Base-by-base conservation (phyloP, 73 alveolate species). In the Diophrys sp. region DNA sequence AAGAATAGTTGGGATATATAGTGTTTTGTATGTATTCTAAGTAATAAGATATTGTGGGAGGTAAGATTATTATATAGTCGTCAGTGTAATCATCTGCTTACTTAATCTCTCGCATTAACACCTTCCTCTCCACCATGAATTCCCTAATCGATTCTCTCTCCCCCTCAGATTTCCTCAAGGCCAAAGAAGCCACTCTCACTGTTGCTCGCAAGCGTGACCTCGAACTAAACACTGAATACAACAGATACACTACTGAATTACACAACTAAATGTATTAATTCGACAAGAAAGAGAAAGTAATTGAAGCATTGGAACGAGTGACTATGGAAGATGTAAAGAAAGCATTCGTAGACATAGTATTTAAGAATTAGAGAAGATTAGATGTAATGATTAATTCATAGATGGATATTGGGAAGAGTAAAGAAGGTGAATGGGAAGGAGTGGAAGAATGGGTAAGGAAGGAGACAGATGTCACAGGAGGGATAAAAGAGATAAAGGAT, bases 1-100 rank as follows among this genome's bases (percentile, higher is more conserved):
- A 82, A 31, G 74, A 82, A 54, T 31, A 71, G 55, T 72, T 80
- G 1, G 89, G 89, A 54, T 80, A 80, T 32, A 73, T 80, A 1
- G 89, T 80, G 55, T 31, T 26, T 11, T 26, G 78, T 25, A 1
- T 24, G 29, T 53, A 68, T 1, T 0, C 23, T 23, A n/a, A n/a
- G 26, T 23, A 26, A 0, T n/a, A 82, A 18, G 54, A 56, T 23
- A 79, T 80, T 0, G 5, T 73, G 1, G 71, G 71, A 29, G 89
- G 83, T 18, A 56, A 80, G 54, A 28, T 80, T 53, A 23, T 73
- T 23, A 33, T 80, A 11, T 44, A 80, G 31, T 23, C 54, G 2
- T 80, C 89, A 25, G 67, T 25, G 11, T 33, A 71, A 28, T 70
- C 67, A 1, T 53, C 81, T 1, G 80, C 73, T 32, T 79, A 79